Percentiles rank a stretch among this genome's conserved stretches.
phyloP scores from a whole-genome alignment of 495 filamentous ascomycete species.

The Aspergillus asperescens region DNA sequence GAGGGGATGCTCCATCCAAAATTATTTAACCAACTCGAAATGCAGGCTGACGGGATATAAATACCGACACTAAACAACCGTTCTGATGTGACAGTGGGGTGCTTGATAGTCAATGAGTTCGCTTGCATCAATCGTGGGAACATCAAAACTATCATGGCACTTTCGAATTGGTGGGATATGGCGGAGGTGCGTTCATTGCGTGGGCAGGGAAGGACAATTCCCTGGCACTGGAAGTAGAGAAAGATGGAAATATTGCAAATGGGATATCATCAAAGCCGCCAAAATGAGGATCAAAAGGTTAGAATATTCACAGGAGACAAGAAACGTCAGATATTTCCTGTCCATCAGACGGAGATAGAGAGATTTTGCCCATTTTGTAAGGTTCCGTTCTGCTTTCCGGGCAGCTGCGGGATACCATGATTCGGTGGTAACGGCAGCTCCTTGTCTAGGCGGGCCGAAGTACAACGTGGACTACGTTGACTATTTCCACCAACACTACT shows the following conservation, averaged over 20 bases:
- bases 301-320: slow-evolving; percentile 1
- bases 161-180: slow-evolving; percentile 9
- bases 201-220: slow-evolving; percentile 19
- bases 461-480: slow-evolving; percentile 34
- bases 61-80: slow-evolving; percentile 13
- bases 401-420: slow-evolving; percentile 15
- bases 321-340: neutral
- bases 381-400: slow-evolving; percentile 27
- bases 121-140: slow-evolving; percentile 39
- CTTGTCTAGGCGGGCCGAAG: slow-evolving; percentile 41
- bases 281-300: slow-evolving; percentile 6
- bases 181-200: slow-evolving; percentile 22
- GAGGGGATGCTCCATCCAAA: slow-evolving; percentile 1
- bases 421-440: slow-evolving; percentile 49
- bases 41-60: slow-evolving; percentile 14
- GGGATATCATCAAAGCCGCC: slow-evolving; percentile 20
- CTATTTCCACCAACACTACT: slow-evolving; percentile 59
- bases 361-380: slow-evolving; percentile 15
- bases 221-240: slow-evolving; percentile 11
- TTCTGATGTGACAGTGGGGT: slow-evolving; percentile 15
- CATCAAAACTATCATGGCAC: slow-evolving; percentile 31
- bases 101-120: slow-evolving; percentile 21
- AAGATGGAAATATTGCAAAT: slow-evolving; percentile 15
- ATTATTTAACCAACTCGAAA: slow-evolving; percentile 13
- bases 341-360: neutral